Percentiles rank a stretch among this genome's conserved stretches.
Conservation (phyloP, 2,329 filamentous ascomycete genomes). For the Neodidymelliopsis sp. region DNA sequence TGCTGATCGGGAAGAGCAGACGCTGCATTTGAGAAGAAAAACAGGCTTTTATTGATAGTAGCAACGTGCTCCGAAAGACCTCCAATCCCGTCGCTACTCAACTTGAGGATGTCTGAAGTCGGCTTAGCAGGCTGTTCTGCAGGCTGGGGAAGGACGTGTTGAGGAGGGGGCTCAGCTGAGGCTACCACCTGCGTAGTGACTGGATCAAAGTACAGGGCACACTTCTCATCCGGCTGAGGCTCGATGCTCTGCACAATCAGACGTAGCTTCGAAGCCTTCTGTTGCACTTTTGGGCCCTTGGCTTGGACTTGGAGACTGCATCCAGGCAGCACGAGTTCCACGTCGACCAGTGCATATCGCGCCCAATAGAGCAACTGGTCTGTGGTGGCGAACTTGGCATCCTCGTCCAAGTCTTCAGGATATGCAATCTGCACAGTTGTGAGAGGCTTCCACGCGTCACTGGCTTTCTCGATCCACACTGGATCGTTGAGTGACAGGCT, state of each 20-base stretch:
- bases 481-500: conserved; percentile 67
- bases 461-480: conserved; percentile 66
- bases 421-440: conserved; percentile 39
- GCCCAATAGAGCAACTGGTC: conserved; percentile 43
- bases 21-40: conserved; percentile 33
- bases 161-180: conserved; percentile 17
- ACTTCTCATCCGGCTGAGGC: conserved; percentile 35
- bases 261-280: conserved; percentile 58
- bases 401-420: conserved; percentile 26
- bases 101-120: conserved; percentile 25
- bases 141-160: conserved; percentile 3
- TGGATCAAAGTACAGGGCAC: conserved; percentile 42
- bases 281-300: conserved; percentile 57
- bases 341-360: conserved; percentile 55
- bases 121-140: conserved; percentile 10
- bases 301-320: conserved; percentile 70
- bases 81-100: conserved; percentile 63
- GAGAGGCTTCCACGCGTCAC: conserved; percentile 37
- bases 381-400: conserved; percentile 30
- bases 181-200: conserved; percentile 32
- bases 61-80: conserved; percentile 71
- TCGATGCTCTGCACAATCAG: conserved; percentile 69
- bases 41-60: conserved; percentile 71
- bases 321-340: conserved; percentile 74
- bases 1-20: conserved; percentile 27